Percentiles rank a stretch among this genome's conserved stretches.
Evolutionary conservation across 805 yeast genomes (phyloP).

Genomic region (Kuraishia molischiana): DNA sequence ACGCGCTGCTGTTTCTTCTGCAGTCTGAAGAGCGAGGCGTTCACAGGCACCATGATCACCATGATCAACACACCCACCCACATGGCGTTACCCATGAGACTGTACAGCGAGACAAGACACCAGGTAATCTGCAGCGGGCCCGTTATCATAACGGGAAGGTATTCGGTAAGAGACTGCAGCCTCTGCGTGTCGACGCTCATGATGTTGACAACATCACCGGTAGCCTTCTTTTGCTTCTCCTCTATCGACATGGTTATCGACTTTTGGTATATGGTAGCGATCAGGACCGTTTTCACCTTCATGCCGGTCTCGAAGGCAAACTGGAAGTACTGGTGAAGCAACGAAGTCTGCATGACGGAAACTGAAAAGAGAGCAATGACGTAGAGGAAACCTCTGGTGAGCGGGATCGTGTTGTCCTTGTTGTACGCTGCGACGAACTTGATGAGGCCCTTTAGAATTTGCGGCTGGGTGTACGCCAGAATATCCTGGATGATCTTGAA

Average conservation of each 20-base stretch:
- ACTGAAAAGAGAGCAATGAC: slow-evolving; percentile 49
- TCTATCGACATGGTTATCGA: slow-evolving; percentile 63
- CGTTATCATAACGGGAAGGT: slow-evolving; percentile 78
- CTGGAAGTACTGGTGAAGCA: slow-evolving; percentile 72
- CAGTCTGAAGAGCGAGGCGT: slow-evolving; percentile 54
- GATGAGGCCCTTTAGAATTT: slow-evolving; percentile 59
- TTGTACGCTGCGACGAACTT: slow-evolving; percentile 43
- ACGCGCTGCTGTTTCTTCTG: slow-evolving; percentile 68
- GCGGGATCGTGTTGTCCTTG: slow-evolving; percentile 40
- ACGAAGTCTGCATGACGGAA: slow-evolving; percentile 66
- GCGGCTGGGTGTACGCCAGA: slow-evolving; percentile 85
- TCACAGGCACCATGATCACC: slow-evolving; percentile 70
- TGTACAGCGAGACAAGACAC: slow-evolving; percentile 66
- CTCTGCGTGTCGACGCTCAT: slow-evolving; percentile 93
- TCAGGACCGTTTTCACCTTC: slow-evolving; percentile 61
- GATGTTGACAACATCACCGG: slow-evolving; percentile 90
- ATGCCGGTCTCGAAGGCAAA: slow-evolving; percentile 68
- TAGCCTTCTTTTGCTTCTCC: slow-evolving; percentile 57
- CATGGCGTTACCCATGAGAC: slow-evolving; percentile 79
- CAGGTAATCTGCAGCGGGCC: slow-evolving; percentile 83
- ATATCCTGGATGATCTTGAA: slow-evolving; percentile 69
- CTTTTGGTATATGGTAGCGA: slow-evolving; percentile 59
- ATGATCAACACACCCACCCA: slow-evolving; percentile 89
- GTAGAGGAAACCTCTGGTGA: slow-evolving; percentile 67
- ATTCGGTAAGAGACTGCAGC: slow-evolving; percentile 72